Evolutionary conservation across 129 eudicot species (phyloP).

Genomic region (Logfia minima): DNA sequence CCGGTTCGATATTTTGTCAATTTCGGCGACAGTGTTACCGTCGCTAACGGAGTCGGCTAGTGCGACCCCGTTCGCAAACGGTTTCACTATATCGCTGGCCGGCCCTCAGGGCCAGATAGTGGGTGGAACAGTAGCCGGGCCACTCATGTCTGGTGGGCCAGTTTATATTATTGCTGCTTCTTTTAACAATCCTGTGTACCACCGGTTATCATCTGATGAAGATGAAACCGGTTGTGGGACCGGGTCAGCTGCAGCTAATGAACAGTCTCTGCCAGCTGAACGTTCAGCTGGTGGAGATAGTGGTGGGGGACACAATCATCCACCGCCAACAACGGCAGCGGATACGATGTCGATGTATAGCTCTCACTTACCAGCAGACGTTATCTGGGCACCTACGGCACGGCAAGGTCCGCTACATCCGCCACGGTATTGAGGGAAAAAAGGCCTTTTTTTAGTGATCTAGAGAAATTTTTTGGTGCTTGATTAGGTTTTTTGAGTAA

Average conservation of each 20-base stretch:
- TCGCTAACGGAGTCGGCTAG: conserved; percentile 8
- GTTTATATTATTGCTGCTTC: conserved; percentile 60
- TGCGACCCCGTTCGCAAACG: conserved; percentile 34
- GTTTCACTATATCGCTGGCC: conserved; percentile 52
- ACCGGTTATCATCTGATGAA: conserved; percentile 46
- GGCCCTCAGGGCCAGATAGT: conserved; percentile 85
- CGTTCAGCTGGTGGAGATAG: conserved; percentile 35
- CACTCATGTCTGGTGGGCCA: conserved; percentile 58
- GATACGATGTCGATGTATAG: conserved; percentile 50
- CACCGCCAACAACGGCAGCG: conserved; percentile 19
- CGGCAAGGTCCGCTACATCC: conserved; percentile 52
- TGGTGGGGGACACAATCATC: conserved; percentile 19
- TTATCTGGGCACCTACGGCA: conserved; percentile 75
- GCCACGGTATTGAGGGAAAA: conserved; percentile 44
- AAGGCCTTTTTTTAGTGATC: background rate
- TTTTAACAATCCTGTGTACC: conserved; percentile 56
- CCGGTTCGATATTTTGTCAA: conserved; percentile 34
- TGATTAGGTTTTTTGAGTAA: conserved; percentile 20
- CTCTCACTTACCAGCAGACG: conserved; percentile 52
- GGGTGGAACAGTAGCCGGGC: conserved; percentile 65
- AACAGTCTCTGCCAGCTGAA: conserved; percentile 28
- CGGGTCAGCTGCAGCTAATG: conserved; percentile 20
- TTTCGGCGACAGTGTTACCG: conserved; percentile 36
- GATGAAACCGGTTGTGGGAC: conserved; percentile 39
- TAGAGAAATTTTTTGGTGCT: background rate